Conservation (phyloP, 2,329 filamentous ascomycete species). For the Colletotrichum sp. region DNA sequence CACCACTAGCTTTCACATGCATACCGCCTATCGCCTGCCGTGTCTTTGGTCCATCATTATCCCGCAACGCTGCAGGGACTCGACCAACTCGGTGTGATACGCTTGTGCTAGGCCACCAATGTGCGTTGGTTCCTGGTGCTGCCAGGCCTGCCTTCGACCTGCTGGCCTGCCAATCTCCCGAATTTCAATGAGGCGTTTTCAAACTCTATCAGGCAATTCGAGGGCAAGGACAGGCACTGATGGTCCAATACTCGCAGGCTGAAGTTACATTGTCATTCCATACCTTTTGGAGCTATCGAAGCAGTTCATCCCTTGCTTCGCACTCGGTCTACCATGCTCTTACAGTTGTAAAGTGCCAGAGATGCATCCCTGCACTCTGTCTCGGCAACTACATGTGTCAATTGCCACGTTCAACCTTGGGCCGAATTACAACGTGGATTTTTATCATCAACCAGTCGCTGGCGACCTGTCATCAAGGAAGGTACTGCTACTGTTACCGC, state of each 20-base stretch:
- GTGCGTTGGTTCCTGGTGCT: neutral
- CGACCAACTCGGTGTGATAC: neutral
- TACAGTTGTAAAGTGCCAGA: neutral
- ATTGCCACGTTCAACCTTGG: neutral
- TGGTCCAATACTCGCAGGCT: neutral
- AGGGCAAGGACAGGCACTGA: neutral
- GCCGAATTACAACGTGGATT: neutral
- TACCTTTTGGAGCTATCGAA: neutral
- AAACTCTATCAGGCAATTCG: neutral
- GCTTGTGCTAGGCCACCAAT: neutral
- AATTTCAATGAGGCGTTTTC: neutral
- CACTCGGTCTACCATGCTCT: neutral
- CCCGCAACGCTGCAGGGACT: neutral
- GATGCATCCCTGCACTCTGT: neutral
- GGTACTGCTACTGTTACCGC: neutral
- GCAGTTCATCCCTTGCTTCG: conserved; percentile 11
- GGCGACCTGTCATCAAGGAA: neutral
- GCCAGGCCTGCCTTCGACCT: neutral
- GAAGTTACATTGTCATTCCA: neutral
- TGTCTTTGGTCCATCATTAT: neutral
- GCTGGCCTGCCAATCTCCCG: neutral
- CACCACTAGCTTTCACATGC: neutral
- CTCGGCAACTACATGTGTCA: neutral
- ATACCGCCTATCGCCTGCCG: neutral
- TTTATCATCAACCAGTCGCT: neutral